These are phyloP conservation scores for Tolypocladium sp. DNA, from an alignment of 2,329 filamentous ascomycete genomes.

Conservation along the genomic window DNA sequence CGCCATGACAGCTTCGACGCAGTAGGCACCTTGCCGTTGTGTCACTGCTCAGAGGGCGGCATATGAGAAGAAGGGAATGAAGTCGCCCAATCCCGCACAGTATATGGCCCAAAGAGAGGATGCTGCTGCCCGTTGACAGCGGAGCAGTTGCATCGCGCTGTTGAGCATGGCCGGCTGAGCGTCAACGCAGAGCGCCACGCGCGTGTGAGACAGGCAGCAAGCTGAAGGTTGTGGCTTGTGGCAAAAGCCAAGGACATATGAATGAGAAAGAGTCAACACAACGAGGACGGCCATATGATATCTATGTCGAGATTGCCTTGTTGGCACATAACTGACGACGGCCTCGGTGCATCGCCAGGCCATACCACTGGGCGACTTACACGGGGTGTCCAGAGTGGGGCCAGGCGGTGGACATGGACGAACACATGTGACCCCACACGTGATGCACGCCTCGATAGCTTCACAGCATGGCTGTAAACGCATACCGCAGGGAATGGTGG, in stretches of 20 bases:
- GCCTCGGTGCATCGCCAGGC: neutral
- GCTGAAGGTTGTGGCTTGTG: too few relatives aligned
- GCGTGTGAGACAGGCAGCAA: neutral
- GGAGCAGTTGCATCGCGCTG: neutral
- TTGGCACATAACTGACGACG: neutral
- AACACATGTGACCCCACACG: neutral
- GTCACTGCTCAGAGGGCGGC: too few relatives aligned
- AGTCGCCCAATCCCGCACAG: neutral
- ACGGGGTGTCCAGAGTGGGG: neutral
- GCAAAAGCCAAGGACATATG: neutral
- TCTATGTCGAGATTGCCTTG: neutral
- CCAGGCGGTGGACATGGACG: neutral
- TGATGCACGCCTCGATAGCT: neutral
- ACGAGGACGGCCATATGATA: neutral
- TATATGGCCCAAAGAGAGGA: neutral
- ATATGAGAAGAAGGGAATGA: neutral
- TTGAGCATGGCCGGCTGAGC: neutral
- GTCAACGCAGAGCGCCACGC: neutral
- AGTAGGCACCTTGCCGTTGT: neutral
- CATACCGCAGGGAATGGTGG: neutral
- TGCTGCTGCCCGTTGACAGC: too few relatives aligned
- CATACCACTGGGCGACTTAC: neutral
- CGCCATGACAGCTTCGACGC: neutral
- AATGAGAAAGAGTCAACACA: neutral
- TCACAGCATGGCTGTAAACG: neutral